Evolutionary conservation across 78 protist genomes (phyloP).

Genomic region (Blattamonas nauphoetae): DNA sequence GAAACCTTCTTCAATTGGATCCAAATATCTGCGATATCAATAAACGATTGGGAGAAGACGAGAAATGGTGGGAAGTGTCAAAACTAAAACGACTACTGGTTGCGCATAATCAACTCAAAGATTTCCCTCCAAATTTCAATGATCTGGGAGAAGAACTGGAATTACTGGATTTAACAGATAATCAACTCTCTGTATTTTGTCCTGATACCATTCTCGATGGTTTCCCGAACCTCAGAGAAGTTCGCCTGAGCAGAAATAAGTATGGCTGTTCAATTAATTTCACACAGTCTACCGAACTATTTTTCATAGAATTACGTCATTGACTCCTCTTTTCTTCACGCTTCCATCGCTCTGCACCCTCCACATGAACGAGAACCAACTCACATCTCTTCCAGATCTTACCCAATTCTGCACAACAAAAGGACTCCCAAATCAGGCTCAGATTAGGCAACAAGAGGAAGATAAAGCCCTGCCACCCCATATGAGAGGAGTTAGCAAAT

Average conservation of each 20-base stretch:
- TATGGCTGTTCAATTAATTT: not conserved
- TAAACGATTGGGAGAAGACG: not conserved
- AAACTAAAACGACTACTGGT: not conserved
- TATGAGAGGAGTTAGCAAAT: not conserved
- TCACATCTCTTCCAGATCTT: not conserved
- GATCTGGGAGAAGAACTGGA: not conserved
- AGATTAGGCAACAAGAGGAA: not conserved
- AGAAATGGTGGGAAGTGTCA: not conserved
- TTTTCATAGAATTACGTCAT: not conserved
- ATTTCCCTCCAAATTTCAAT: not conserved
- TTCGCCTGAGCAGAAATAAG: not conserved
- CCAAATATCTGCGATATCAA: not conserved
- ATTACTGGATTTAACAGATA: not conserved
- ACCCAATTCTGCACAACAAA: not conserved
- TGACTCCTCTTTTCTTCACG: not conserved
- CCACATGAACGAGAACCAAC: not conserved
- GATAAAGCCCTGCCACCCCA: not conserved
- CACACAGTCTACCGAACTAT: too few relatives aligned
- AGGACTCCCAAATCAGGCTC: not conserved
- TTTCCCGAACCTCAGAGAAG: not conserved
- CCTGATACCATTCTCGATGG: not conserved
- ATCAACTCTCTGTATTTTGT: not conserved
- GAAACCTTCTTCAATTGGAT: not conserved
- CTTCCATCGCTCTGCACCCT: not conserved
- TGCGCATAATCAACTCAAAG: not conserved